Evolutionary conservation across 768 basidiomycete genomes (phyloP).

Genomic region (Psilocybe cubensis): DNA sequence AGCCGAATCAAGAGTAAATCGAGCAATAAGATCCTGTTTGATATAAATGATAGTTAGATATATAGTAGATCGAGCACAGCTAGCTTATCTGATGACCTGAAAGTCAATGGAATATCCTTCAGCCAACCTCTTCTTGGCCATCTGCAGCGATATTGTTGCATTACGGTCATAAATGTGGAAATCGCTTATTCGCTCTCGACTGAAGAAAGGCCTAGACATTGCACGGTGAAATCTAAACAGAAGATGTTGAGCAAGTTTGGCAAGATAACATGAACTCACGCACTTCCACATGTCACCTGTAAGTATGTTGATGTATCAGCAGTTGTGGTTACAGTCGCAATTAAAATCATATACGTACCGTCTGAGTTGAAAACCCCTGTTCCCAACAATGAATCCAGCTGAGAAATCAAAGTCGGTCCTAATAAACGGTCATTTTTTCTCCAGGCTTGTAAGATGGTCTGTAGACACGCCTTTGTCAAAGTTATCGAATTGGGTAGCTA

Average conservation of each 20-base stretch:
- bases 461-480: constrained; percentile 46
- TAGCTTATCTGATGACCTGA: constrained; percentile 41
- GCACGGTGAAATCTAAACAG: constrained; percentile 52
- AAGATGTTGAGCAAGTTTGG: neutral
- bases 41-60: constrained; percentile 42
- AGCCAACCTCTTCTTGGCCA: constrained; percentile 45
- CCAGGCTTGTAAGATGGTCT: constrained; percentile 15
- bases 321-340: neutral
- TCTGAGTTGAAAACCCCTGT: constrained; percentile 66
- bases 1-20: constrained; percentile 66
- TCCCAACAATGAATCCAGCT: constrained; percentile 47
- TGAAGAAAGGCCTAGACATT: constrained; percentile 74
- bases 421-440: neutral
- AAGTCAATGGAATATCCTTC: constrained; percentile 59
- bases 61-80: constrained; percentile 25
- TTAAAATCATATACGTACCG: constrained; percentile 34
- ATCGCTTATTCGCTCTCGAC: constrained; percentile 56
- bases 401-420: constrained; percentile 29
- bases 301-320: constrained; percentile 16
- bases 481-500: constrained; percentile 51
- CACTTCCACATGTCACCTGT: constrained; percentile 71
- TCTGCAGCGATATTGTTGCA: constrained; percentile 44
- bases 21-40: constrained; percentile 47
- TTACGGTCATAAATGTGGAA: constrained; percentile 64
- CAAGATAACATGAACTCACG: constrained; percentile 9